Evolutionary conservation across 257 asterid genomes (phyloP), one percentile per base, ranked within the genome.

Genomic region (Ehretia macrophylla): DNA sequence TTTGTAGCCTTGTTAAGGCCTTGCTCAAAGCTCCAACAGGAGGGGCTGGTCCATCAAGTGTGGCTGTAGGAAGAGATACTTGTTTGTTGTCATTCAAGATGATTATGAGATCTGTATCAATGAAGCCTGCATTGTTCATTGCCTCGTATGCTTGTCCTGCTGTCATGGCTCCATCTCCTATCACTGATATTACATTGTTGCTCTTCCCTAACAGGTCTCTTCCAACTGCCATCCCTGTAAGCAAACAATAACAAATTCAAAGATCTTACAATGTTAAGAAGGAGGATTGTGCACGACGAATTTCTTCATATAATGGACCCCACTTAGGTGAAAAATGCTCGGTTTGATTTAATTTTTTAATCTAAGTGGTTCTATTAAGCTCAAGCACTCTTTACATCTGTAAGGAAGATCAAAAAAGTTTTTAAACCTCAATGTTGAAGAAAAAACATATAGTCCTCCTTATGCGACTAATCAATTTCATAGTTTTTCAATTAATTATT

Each of bases 61-160:
- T 83, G 51, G 93, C 93, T 0, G 93, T 83, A 4, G 95, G 95
- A 22, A 86, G 39, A 0, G 92, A 86, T 4, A 86, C 95, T 46
- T 86, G 95, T 64, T 75, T 81, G 73, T 86, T 86, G 39, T 86
- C 95, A 11, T 86, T 86, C 51, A 86, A 64, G 6, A 86, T 58
- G 9, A 86, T 66, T 55, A 83, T 81, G 32, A 83, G 81, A 64
- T 86, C 79, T 1, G 95, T 66, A 20, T 86, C 92, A 6, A 86
- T 92, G 59, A 16, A 86, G 6, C 92, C 95, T 1, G 92, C 89
- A 27, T 86, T 86, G 78, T 86, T 86, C 75, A 86, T 40, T 0
- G 92, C 95, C 64, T 86, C 95, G n/a, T 75, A 86, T 0, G 95
- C 95, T 23, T 86, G 95, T 21, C 95, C 95, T 0, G 90, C 93